Base-by-base conservation (phyloP, 495 filamentous ascomycete species). In the Emericellopsis terricola region DNA sequence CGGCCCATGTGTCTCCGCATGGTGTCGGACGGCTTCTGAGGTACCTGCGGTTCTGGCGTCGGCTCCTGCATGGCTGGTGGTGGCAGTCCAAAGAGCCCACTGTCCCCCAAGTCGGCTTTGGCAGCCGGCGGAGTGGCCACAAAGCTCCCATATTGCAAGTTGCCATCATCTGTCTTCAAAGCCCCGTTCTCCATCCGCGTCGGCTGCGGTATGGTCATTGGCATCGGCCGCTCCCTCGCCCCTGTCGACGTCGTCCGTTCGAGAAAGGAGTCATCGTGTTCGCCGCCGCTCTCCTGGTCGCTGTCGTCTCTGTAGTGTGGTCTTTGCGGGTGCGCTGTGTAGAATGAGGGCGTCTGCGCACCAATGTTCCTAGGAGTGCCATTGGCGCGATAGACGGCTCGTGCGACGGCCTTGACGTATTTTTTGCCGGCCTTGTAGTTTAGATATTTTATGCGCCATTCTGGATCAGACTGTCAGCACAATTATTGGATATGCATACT, bases 391-490 rank as follows among this genome's bases (percentile, higher is more conserved):
- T 68, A 59, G 42, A 82, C 58, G 40, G 83, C 81, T 24, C 73
- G 68, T n/a, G 67, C 52, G 32, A 91, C 67, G 19, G 73, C 71
- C 51, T 89, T 93, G 52, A 94, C 62, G 51, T 81, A 78, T 58
- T 93, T 92, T 55, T 94, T 94, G 19, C 81, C 85, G 29, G 73
- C 77, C 65, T 84, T 91, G 62, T 94, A 94, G 57, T 93, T 73
- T 38, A 94, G 65, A 55, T 93, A 94, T 53, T 92, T 91, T 41
- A 69, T 72, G 43, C 78, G 70, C 85, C 85, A 94, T 67, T 94
- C 85, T 60, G 39, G 15, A n/a, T n/a, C n/a, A n/a, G n/a, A n/a
- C n/a, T 33, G 34, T n/a, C 17, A 6, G 28, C 33, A n/a, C n/a
- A n/a, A n/a, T n/a, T n/a, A n/a, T n/a, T n/a, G n/a, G n/a, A n/a